These are phyloP conservation scores for Rusavskia elegans DNA, from an alignment of 495 filamentous ascomycete species.

Conservation along the genomic window DNA sequence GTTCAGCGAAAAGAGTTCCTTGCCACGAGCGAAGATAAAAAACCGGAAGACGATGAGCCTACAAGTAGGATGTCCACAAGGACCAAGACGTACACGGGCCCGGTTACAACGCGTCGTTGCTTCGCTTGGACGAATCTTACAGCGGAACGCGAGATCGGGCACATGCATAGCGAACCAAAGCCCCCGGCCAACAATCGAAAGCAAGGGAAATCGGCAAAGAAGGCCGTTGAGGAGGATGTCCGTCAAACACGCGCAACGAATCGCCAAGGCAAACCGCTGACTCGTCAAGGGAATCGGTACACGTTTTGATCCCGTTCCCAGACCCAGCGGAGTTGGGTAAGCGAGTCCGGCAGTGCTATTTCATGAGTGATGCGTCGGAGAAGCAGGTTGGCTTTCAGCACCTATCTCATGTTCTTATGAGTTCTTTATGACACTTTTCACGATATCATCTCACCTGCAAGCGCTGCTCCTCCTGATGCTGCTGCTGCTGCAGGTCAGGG, in stretches of 20 bases:
- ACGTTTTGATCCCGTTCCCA: conserved; percentile 15
- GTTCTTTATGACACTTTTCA: too few species aligned
- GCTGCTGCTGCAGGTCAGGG: too few species aligned
- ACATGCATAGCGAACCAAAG: conserved; percentile 66
- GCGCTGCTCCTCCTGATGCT: too few species aligned
- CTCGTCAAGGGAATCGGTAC: conserved; percentile 32
- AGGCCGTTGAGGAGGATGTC: conserved; percentile 17
- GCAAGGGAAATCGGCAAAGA: conserved; percentile 27
- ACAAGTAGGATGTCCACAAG: conserved; percentile 59
- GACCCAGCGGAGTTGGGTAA: too few species aligned
- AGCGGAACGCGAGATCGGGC: conserved; percentile 59
- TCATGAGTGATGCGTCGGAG: too few species aligned
- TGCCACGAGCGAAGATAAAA: conserved; percentile 29
- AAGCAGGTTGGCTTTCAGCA: too few species aligned
- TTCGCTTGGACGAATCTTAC: conserved; percentile 69
- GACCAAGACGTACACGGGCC: conserved; percentile 49
- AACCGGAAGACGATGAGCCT: conserved; percentile 38
- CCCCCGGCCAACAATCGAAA: conserved; percentile 35
- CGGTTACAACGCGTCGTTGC: conserved; percentile 45
- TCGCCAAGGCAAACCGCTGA: conserved; percentile 31
- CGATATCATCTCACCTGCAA: too few species aligned
- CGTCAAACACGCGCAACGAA: conserved; percentile 26
- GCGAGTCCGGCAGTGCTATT: too few species aligned
- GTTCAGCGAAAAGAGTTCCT: conserved; percentile 57
- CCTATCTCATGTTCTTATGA: too few species aligned